Evolutionary conservation across 768 basidiomycete species (phyloP), one percentile per base, ranked within the genome.

Genomic region (Suillus sp.): DNA sequence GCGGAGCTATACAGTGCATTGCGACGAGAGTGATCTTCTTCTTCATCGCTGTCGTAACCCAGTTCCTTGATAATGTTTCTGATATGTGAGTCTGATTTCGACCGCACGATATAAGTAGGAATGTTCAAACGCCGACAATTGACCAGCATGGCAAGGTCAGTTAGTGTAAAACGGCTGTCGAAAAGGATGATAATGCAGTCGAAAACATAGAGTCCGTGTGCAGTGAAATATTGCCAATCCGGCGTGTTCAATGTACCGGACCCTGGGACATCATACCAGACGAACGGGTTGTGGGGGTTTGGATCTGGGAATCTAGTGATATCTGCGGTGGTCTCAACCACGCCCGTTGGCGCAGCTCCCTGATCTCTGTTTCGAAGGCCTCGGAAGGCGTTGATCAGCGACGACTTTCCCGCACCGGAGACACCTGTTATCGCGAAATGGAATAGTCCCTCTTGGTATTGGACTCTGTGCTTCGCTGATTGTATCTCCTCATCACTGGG

Each of bases 181-280:
- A 67, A 69, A 37, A 67, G 60, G 35, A 69, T 43, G 22, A 69
- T 63, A 8, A 69, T 59, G 57, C 62, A 65, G 59, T 69, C 68
- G 40, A 67, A 69, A 51, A 67, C 64, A 25, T 62, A 67, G 16
- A 75, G 68, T 9, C 72, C 72, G 43, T 74, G 69, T 18, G 66
- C 55, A 34, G 72, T 72, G 67, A 75, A 74, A 62, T 75, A 75
- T 35, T 69, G 63, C 70, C 69, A 73, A 45, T 69, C 70, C 27
- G 69, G 66, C 25, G 68, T 64, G 35, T 61, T 63, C 22, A 69
- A 59, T 5, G 74, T 75, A 13, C 71, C 71, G 11, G 73, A 70
- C 30, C 74, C 74, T 3, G 74, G 74, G 43, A 75, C 61, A 48
- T 75, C 73, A 51, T 70, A 75, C 74, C 73, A 74, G 38, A 70